Base-by-base conservation (phyloP, 768 basidiomycete genomes). In the Amanita rimosa region DNA sequence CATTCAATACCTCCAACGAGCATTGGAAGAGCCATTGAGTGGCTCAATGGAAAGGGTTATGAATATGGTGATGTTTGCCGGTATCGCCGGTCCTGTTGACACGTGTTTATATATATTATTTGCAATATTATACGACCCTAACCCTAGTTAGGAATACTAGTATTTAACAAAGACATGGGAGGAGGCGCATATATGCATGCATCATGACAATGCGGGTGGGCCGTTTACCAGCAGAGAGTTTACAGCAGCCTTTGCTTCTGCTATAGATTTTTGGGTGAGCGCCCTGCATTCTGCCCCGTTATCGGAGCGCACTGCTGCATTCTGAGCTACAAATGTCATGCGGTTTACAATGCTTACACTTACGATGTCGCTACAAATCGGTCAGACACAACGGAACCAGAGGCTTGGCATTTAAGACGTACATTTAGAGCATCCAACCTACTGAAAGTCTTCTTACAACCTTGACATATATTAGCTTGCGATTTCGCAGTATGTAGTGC, bases 381-480 rank as follows among this genome's bases (percentile, higher is more conserved):
- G 46, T 49, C 36, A 43, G 35, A 52, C 50, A 36, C 21, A 46
- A 34, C 11, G 26, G 34, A 13, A 43, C 48, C 34, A 19, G 37
- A 49, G 36, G 47, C 40, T 24, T 27, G 45, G 49, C 14, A 41
- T 24, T 47, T 58, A 54, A 55, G 24, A 79, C 89, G 67, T 70
- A 94, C 91, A 67, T 94, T 95, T 53, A 97, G 73, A 16, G 93
- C 93, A 70, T 97, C 93, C 62, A 93, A 68, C 51, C 93, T 73
- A 60, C 92, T 94, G 65, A 97, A 97, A 9, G 90, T 85, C 73
- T 95, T 94, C 61, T 89, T 84, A 67, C 93, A 97, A 2, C 90
- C 91, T 54, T 83, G 81, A 58, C 93, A 97, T 46, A 86, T 73
- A 62, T 95, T 93, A 26, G 82, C 76, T 58, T 86, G 82, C 7